Conservation (phyloP, 805 yeast genomes). For the Pichia heedii region DNA sequence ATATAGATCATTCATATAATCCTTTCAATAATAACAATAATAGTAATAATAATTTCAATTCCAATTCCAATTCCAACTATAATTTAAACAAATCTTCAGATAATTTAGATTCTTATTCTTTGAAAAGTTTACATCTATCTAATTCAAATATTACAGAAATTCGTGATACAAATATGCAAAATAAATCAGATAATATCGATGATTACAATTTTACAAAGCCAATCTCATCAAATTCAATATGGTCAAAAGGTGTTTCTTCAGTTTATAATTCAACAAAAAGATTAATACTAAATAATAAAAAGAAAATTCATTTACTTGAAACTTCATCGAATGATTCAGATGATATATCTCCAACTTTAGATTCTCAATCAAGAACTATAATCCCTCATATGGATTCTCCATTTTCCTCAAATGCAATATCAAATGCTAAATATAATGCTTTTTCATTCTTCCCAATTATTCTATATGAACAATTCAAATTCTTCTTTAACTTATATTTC, state of each 20-base stretch:
- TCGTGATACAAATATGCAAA: conserved; percentile 3
- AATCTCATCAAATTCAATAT: conserved; percentile 18
- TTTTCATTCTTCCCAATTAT: conserved; percentile 81
- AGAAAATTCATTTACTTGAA: conserved; percentile 21
- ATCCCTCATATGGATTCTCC: conserved; percentile 29
- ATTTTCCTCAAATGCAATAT: conserved; percentile 66
- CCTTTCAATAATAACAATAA: conserved; percentile 2
- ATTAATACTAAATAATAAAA: conserved; percentile 20
- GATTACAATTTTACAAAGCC: background rate
- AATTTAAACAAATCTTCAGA: conserved; percentile 21
- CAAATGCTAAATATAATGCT: conserved; percentile 91
- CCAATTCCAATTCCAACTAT: too few relatives aligned
- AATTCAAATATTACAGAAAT: conserved; percentile 1
- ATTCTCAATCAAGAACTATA: conserved; percentile 24
- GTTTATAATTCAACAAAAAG: conserved; percentile 20
- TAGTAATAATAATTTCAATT: too few relatives aligned
- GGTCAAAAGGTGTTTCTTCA: conserved; percentile 25
- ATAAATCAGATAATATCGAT: background rate
- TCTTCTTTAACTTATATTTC: conserved; percentile 89
- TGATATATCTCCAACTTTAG: background rate
- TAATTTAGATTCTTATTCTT: conserved; percentile 20
- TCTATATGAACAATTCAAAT: conserved; percentile 92
- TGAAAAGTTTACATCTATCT: conserved; percentile 20
- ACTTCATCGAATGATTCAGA: conserved; percentile 9
- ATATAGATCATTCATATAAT: conserved; percentile 30